phyloP scores from a whole-genome alignment of 176 grass and related monocot species.

The Melocanna baccifera region DNA sequence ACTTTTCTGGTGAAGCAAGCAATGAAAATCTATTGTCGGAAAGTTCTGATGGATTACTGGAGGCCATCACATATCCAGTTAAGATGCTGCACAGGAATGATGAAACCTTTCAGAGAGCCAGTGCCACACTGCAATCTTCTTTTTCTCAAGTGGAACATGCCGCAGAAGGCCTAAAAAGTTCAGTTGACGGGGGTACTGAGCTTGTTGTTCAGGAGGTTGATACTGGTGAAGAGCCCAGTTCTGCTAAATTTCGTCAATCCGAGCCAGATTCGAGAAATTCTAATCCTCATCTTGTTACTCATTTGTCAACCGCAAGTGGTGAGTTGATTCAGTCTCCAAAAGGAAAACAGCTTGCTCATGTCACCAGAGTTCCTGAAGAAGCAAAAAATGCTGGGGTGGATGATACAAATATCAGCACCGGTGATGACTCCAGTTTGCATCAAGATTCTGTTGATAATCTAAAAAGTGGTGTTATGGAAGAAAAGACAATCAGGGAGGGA shows the following conservation, averaged over 20 bases:
- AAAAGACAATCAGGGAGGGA: slow-evolving; percentile 11
- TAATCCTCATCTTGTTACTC: slow-evolving; percentile 24
- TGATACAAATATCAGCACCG: slow-evolving; percentile 23
- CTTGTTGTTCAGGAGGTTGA: neutral
- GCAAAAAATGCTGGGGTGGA: slow-evolving; percentile 30
- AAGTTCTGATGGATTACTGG: slow-evolving; percentile 77
- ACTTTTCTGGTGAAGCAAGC: slow-evolving; percentile 28
- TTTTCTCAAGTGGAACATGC: slow-evolving; percentile 39
- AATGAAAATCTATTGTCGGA: slow-evolving; percentile 29
- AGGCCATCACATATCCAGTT: slow-evolving; percentile 83
- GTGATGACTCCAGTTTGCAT: slow-evolving; percentile 26
- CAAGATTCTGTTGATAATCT: slow-evolving; percentile 33
- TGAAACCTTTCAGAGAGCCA: slow-evolving; percentile 17
- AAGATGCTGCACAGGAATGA: slow-evolving; percentile 51
- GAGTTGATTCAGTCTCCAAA: slow-evolving; percentile 34
- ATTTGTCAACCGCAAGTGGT: slow-evolving; percentile 22
- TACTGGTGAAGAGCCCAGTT: slow-evolving; percentile 20
- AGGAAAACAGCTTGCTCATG: slow-evolving; percentile 36
- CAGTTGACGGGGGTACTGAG: slow-evolving; percentile 25
- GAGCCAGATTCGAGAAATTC: slow-evolving; percentile 28
- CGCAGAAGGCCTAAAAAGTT: slow-evolving; percentile 14
- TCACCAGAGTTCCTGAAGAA: slow-evolving; percentile 37
- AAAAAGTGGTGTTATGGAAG: slow-evolving; percentile 17
- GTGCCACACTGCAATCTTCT: slow-evolving; percentile 32
- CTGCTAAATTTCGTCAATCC: slow-evolving; percentile 13